Base-by-base conservation (phyloP, 805 yeast species). In the Priceomyces melissophilus region DNA sequence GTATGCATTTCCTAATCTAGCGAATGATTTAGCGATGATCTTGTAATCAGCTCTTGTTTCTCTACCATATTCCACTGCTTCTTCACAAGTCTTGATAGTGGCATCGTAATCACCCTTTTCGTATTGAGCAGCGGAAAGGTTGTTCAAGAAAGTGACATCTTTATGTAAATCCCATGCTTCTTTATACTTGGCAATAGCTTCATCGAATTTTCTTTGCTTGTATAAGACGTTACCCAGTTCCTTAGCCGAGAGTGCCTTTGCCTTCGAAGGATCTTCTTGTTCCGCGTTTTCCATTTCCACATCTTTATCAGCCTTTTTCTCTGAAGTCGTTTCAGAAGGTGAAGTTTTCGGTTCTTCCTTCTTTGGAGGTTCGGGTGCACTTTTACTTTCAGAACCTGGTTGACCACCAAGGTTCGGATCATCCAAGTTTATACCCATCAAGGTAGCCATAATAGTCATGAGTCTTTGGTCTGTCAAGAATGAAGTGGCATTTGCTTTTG, bases 51-150 rank as follows among this genome's bases (percentile, higher is more conserved):
- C 90, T 66, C 95, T 86, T 62, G 76, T 55, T 53, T 84, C 91
- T 69, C 96, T 80, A 49, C 96, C 96, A 61, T 86, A 81, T 32
- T 87, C 96, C 47, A 91, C 78, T 17, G 99, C 98, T 37, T 67
- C 66, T 52, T 78, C 69, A 63, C 96, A 84, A 3, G 97, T 87
- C 44, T 74, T 67, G 49, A 93, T 86, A 31, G 96, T 90, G 9
- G 82, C 67, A 43, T 89, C 96, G 56, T 78, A 86, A 57, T 89
- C 96, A 47, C 93, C 96, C 64, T 90, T 88, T 69, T 93, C 99
- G 58, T 67, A 93, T 67, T 93, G 96, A 27, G 99, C 99, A 42
- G 99, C 98, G 30, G 99, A 93, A 57, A 95, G 81, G 75, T 93
- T 93, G 73, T 95, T 93, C 61, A 93, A 75, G 61, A 85, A 93